Evolutionary conservation across 345 rosid species (phyloP).

Genomic region (Citrus australasica): DNA sequence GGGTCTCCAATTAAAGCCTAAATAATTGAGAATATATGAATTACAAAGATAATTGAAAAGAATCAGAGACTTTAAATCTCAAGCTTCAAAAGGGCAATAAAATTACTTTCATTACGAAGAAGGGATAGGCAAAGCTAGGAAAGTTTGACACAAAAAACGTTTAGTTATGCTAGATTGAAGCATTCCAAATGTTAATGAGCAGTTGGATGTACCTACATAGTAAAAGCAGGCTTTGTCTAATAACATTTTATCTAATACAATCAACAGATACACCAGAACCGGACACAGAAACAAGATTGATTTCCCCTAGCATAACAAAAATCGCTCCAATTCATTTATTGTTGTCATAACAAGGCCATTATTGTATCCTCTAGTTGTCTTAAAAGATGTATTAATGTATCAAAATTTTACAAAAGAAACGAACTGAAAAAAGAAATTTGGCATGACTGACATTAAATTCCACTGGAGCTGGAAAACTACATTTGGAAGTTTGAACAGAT

Average conservation of each 20-base stretch:
- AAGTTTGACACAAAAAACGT: not conserved
- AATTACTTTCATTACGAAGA: not conserved
- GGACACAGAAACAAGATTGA: not conserved
- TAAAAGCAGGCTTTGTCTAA: not conserved
- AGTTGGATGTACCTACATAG: not conserved
- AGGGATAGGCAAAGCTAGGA: not conserved
- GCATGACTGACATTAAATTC: not conserved
- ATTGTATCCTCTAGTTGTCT: not conserved
- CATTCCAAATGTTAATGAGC: not conserved
- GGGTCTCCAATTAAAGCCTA: conserved; percentile 93
- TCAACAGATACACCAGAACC: not conserved
- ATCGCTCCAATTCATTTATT: not conserved
- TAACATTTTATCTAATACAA: not conserved
- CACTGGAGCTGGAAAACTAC: not conserved
- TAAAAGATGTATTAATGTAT: not conserved
- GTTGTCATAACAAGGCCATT: not conserved
- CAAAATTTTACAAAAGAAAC: not conserved
- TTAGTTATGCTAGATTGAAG: not conserved
- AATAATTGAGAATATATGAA: not conserved
- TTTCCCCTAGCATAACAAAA: not conserved
- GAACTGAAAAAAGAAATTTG: not conserved
- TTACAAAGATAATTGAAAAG: not conserved
- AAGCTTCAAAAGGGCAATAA: conserved; percentile 2
- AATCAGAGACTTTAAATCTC: not conserved
- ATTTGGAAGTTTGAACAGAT: not conserved